Base-by-base conservation (phyloP, 2,329 filamentous ascomycete species). In the Phoma sp. region DNA sequence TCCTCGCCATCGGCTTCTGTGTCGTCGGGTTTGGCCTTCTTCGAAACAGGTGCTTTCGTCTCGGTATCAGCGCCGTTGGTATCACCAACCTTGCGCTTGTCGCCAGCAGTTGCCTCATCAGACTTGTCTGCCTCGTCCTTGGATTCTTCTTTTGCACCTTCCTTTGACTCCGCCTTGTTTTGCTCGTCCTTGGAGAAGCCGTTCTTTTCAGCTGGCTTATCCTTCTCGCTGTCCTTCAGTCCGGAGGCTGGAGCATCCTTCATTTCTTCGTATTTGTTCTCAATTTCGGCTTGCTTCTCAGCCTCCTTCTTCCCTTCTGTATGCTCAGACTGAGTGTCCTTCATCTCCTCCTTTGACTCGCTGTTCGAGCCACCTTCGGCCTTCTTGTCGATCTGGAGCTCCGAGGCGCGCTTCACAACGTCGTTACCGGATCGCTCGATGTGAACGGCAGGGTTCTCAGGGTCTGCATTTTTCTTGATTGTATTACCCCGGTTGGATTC, bases 401-500 rank as follows among this genome's bases (percentile, higher is more conserved):
- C 86, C 36, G 79, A 82, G 11, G 85, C 83, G 57, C 79, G 80
- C 76, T 88, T 87, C 46, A 87, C 84, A 17, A 87, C 85, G 68
- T 88, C 85, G 63, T 88, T 87, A 40, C 86, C 85, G 12, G 79
- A 76, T 38, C 84, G 79, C 62, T 79, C 78, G 62, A 88, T 74
- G 59, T 83, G 81, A 5, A 88, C 83, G 26, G 85, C 86, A 2
- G 85, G 86, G 59, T 88, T 84, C 17, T 80, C 79, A 23, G 82
- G 80, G 21, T 83, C 80, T 43, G 84, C 86, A 32, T 84, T 85
- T 75, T 85, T 87, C 74, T 83, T 85, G 70, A 88, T 83, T 23
- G 81, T 84, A 71, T 88, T 89, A 62, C 86, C 85, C 43, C 77
- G 77, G 66, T 87, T 82, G 36, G 84, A 84, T 64, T 83, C 79